Evolutionary conservation across 2,329 filamentous ascomycete genomes (phyloP).

Genomic region (Paecilomyces variotii): DNA sequence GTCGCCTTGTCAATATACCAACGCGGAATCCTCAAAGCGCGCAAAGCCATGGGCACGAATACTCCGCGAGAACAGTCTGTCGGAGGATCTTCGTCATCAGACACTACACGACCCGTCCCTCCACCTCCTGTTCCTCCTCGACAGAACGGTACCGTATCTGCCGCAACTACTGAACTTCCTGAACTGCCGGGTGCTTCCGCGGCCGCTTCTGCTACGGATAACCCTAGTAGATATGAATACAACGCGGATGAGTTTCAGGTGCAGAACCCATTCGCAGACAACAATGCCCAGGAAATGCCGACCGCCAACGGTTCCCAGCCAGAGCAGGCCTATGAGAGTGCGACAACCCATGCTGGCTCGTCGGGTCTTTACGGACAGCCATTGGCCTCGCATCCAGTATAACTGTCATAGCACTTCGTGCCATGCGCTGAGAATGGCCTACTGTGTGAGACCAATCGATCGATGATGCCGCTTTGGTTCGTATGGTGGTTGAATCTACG

Average conservation of each 20-base stretch:
- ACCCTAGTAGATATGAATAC: constrained; percentile 22
- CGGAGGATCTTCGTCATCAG: constrained; percentile 6
- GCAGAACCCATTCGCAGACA: constrained; percentile 35
- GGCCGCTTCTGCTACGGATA: constrained; percentile 5
- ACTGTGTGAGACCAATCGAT: background rate
- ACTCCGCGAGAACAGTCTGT: background rate
- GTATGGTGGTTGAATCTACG: background rate
- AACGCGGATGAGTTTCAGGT: constrained; percentile 32
- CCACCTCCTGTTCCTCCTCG: constrained; percentile 10
- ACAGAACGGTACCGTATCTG: constrained; percentile 5
- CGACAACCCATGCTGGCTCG: background rate
- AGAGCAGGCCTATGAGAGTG: background rate
- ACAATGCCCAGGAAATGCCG: constrained; percentile 5
- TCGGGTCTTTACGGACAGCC: background rate
- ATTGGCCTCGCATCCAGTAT: background rate
- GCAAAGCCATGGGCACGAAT: constrained; percentile 28
- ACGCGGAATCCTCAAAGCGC: constrained; percentile 59
- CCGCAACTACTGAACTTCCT: constrained; percentile 7
- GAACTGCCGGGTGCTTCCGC: constrained; percentile 7
- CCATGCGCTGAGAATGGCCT: background rate
- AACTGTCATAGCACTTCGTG: background rate
- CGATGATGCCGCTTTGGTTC: background rate
- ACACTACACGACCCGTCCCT: constrained; percentile 8
- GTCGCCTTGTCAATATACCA: constrained; percentile 77
- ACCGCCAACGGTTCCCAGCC: background rate